A percentile compares a stretch with the other conserved stretches of the same genome.
Evolutionary conservation across 164 flowering plant species (phyloP).

Genomic region (Houttuynia cordata): DNA sequence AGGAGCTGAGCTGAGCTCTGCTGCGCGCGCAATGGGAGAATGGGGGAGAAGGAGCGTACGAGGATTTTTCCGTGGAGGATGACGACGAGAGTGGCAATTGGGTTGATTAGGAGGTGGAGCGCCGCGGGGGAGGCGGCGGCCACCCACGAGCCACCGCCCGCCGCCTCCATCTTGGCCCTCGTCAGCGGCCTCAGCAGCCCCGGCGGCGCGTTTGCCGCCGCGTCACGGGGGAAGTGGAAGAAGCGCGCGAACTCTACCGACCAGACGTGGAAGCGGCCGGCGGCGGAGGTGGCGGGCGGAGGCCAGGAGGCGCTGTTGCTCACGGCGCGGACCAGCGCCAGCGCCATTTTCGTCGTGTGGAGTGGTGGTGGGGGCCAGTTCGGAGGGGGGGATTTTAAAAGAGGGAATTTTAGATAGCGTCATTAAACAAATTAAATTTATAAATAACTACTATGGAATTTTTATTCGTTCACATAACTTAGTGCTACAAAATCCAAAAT

Average conservation of each 20-base stretch:
- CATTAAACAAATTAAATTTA: too few relatives aligned
- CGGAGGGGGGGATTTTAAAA: too few relatives aligned
- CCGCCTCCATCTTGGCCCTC: neutral
- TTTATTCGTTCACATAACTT: too few relatives aligned
- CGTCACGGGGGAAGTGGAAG: neutral
- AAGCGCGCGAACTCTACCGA: neutral
- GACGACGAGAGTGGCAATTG: neutral
- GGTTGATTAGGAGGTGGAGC: neutral
- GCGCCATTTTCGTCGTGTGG: too few relatives aligned
- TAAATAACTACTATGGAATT: too few relatives aligned
- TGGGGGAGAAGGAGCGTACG: neutral
- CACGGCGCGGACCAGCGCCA: too few relatives aligned
- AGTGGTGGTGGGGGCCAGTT: too few relatives aligned
- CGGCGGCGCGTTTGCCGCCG: neutral
- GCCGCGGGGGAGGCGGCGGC: neutral
- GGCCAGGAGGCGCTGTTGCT: too few relatives aligned
- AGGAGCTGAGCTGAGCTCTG: neutral
- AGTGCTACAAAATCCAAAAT: too few relatives aligned
- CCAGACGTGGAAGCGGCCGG: neutral
- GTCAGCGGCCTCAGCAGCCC: neutral
- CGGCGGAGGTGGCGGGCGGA: neutral
- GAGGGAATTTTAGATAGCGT: too few relatives aligned
- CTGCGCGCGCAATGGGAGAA: neutral
- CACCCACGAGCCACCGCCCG: neutral
- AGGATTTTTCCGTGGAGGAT: neutral